phyloP scores from a whole-genome alignment of 225 moss, liverwort and hornwort species.

The Takakia lepidozioides region DNA sequence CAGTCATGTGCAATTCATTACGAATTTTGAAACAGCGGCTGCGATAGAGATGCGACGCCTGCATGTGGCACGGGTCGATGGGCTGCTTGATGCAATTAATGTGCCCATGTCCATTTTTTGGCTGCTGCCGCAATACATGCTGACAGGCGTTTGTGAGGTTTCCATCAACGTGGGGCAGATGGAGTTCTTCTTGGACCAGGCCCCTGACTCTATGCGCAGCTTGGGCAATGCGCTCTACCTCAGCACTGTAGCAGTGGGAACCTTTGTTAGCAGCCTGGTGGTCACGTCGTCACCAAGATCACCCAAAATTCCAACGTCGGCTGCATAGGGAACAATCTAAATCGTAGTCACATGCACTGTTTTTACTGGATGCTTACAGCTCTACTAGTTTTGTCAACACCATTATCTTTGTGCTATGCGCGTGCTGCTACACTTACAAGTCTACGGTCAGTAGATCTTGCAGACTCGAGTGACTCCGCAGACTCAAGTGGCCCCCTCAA shows the following conservation, averaged over 20 bases:
- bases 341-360: conserved; percentile 82
- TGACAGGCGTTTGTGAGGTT: conserved; percentile 25
- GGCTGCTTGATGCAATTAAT: conserved; percentile 11
- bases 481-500: no score
- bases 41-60: conserved; percentile 21
- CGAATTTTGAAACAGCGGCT: no score
- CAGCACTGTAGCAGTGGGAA: conserved; percentile 22
- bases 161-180: conserved; percentile 23
- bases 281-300: conserved; percentile 26
- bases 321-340: conserved; percentile 95
- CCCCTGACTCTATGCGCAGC: conserved; percentile 30
- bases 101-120: conserved; percentile 24
- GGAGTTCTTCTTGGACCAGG: conserved; percentile 40
- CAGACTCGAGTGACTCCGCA: no score
- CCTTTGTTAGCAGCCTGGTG: conserved; percentile 23
- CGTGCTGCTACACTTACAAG: conserved; percentile 79
- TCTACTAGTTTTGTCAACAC: conserved; percentile 73
- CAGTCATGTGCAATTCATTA: no score
- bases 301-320: conserved; percentile 63
- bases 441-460: no score
- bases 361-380: conserved; percentile 93
- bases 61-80: conserved; percentile 10
- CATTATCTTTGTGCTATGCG: conserved; percentile 41
- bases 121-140: conserved; percentile 28
- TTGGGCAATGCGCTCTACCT: conserved; percentile 22